Percentiles rank a stretch among this genome's conserved stretches.
These are phyloP conservation scores for Chlorella sp. DNA, from an alignment of 139 green algal genomes.

Conservation along the genomic window DNA sequence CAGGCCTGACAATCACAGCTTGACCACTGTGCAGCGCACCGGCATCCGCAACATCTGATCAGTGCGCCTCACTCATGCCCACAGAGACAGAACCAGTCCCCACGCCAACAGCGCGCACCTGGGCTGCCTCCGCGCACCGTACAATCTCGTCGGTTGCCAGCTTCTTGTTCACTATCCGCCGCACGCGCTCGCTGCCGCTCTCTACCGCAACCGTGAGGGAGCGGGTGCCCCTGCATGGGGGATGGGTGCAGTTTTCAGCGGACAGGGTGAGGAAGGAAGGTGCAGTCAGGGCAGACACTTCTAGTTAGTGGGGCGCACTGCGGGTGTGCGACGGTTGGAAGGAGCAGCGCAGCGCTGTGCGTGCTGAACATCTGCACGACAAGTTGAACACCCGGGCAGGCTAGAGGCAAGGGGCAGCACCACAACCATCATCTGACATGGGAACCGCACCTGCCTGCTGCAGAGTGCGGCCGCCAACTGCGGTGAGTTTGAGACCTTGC, in stretches of 20 bases:
- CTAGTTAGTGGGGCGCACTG: no score
- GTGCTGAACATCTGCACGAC: no score
- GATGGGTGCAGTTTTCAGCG: no score
- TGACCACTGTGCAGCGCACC: no score
- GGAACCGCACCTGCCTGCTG: background rate
- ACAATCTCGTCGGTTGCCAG: constrained; percentile 54
- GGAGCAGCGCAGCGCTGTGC: no score
- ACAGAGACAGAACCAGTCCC: background rate
- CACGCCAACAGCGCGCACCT: background rate
- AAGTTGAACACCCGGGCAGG: no score
- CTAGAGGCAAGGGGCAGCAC: no score
- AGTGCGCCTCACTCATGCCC: background rate
- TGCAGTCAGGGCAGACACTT: background rate
- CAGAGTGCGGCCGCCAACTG: no score
- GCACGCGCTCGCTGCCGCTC: constrained; percentile 57
- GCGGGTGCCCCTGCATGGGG: constrained; percentile 44
- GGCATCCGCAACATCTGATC: background rate
- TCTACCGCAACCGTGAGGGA: constrained; percentile 64
- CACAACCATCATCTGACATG: no score
- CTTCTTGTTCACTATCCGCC: constrained; percentile 58
- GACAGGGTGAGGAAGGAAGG: background rate
- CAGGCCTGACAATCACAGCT: no score
- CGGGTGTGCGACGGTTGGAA: no score
- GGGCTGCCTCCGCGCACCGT: constrained; percentile 30
- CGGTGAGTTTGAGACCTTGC: no score